Evolutionary conservation across 495 filamentous ascomycete species (phyloP).

Genomic region (Daldinia loculata): DNA sequence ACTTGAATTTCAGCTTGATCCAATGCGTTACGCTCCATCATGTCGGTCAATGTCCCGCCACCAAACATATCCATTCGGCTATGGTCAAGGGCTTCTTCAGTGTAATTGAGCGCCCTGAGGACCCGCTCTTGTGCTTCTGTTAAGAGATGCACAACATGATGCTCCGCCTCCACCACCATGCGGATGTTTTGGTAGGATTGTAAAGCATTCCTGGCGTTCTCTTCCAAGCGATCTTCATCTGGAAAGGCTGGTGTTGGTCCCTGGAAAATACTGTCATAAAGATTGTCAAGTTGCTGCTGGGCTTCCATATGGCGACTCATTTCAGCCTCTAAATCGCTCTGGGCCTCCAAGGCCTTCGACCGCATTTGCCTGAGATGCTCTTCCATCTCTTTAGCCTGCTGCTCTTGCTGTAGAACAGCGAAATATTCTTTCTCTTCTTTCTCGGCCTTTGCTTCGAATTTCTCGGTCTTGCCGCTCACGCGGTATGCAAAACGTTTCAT

Average conservation of each 20-base stretch:
- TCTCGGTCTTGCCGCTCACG: slow-evolving; percentile 52
- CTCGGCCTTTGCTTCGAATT: slow-evolving; percentile 51
- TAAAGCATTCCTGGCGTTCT: slow-evolving; percentile 7
- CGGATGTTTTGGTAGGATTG: slow-evolving; percentile 42
- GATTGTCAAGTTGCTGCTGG: slow-evolving; percentile 50
- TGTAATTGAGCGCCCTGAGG: slow-evolving; percentile 39
- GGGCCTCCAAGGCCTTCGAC: slow-evolving; percentile 35
- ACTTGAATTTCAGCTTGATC: slow-evolving; percentile 45
- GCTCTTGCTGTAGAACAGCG: slow-evolving; percentile 53
- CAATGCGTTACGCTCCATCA: slow-evolving; percentile 55
- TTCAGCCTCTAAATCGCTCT: slow-evolving; percentile 39
- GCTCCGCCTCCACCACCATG: slow-evolving; percentile 36
- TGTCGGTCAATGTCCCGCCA: slow-evolving; percentile 43
- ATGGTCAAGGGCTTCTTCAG: slow-evolving; percentile 45
- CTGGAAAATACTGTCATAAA: slow-evolving; percentile 56
- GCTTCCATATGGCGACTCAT: slow-evolving; percentile 45
- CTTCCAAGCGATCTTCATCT: slow-evolving; percentile 56
- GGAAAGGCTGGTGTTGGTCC: slow-evolving; percentile 58
- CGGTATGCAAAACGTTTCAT: slow-evolving; percentile 57
- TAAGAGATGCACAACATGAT: slow-evolving; percentile 39
- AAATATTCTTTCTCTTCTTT: slow-evolving; percentile 62
- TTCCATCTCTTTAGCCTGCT: slow-evolving; percentile 48
- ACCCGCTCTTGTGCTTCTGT: slow-evolving; percentile 43
- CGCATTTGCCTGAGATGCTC: slow-evolving; percentile 44
- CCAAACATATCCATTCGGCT: slow-evolving; percentile 47